Evolutionary conservation across 306 rosid species (phyloP).

Genomic region (Prunus armeniaca): DNA sequence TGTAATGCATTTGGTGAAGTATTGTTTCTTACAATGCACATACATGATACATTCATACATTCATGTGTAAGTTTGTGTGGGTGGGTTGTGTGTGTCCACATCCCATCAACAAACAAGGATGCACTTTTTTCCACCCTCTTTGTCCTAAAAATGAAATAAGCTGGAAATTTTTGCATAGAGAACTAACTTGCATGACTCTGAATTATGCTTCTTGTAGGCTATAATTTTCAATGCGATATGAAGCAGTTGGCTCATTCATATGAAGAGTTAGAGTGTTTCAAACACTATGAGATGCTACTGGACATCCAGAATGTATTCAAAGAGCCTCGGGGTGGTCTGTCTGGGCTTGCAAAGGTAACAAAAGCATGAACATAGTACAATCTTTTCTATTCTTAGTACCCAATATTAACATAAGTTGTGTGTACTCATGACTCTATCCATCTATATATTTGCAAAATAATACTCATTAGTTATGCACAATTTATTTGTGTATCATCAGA

Average conservation of each 20-base stretch:
- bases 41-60: background rate
- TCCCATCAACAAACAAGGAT: no score
- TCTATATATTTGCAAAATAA: background rate
- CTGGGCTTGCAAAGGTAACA: slow-evolving; percentile 78
- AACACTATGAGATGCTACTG: slow-evolving; percentile 71
- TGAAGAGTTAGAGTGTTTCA: slow-evolving; percentile 73
- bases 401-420: background rate
- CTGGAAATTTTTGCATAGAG: background rate
- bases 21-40: background rate
- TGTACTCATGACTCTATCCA: background rate
- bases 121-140: no score
- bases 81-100: no score
- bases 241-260: slow-evolving; percentile 84
- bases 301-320: slow-evolving; percentile 78
- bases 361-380: background rate
- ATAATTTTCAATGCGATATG: slow-evolving; percentile 83
- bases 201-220: slow-evolving; percentile 55
- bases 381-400: background rate
- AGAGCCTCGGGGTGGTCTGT: slow-evolving; percentile 80
- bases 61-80: no score
- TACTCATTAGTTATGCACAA: slow-evolving; percentile 12
- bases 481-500: slow-evolving; percentile 44
- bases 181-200: slow-evolving; percentile 18
- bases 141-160: no score
- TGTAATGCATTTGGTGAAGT: slow-evolving; percentile 9